These are phyloP conservation scores for Parathielavia hyrcaniae DNA, from an alignment of 495 filamentous ascomycete species.

Conservation along the genomic window DNA sequence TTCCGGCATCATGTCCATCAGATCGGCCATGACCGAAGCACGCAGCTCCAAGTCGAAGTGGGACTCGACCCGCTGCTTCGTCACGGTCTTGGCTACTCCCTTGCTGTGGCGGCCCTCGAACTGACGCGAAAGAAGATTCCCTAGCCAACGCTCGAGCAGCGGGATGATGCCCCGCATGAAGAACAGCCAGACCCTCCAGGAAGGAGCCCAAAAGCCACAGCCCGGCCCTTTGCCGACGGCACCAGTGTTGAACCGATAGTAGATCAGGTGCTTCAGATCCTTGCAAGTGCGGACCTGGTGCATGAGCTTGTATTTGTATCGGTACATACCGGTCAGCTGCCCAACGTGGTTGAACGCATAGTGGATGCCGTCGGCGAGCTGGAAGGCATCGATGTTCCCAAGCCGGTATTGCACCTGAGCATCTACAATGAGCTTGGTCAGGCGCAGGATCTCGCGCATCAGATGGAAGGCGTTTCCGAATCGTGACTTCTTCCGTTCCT, in stretches of 20 bases:
- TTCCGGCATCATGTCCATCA: conserved; percentile 99
- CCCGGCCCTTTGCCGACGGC: conserved; percentile 97
- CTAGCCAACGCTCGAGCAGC: conserved; percentile 93
- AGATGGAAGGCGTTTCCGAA: conserved; percentile 99
- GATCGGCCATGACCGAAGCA: conserved; percentile 96
- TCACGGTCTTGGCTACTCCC: conserved; percentile 98
- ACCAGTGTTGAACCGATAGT: conserved; percentile 98
- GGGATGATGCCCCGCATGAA: conserved; percentile 99
- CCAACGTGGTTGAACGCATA: conserved; percentile 99
- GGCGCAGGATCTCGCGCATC: conserved; percentile 96
- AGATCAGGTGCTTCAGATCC: conserved; percentile 98
- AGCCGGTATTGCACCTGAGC: conserved; percentile 97
- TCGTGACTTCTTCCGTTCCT: conserved; percentile 98
- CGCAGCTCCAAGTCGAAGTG: conserved; percentile 98
- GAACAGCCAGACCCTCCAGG: conserved; percentile 99
- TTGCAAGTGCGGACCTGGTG: conserved; percentile 99
- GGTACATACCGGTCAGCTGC: conserved; percentile 98
- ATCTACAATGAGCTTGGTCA: conserved; percentile 98
- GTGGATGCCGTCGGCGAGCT: conserved; percentile 95
- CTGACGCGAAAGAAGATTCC: conserved; percentile 91
- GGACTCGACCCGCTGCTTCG: conserved; percentile 97
- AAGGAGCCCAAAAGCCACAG: conserved; percentile 98
- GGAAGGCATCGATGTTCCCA: conserved; percentile 98
- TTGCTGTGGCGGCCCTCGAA: conserved; percentile 99
- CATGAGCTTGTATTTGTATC: conserved; percentile 99